Evolutionary conservation across 148 eudicot species (phyloP), one percentile per base, ranked within the genome.

Genomic region (Cornus controversa): DNA sequence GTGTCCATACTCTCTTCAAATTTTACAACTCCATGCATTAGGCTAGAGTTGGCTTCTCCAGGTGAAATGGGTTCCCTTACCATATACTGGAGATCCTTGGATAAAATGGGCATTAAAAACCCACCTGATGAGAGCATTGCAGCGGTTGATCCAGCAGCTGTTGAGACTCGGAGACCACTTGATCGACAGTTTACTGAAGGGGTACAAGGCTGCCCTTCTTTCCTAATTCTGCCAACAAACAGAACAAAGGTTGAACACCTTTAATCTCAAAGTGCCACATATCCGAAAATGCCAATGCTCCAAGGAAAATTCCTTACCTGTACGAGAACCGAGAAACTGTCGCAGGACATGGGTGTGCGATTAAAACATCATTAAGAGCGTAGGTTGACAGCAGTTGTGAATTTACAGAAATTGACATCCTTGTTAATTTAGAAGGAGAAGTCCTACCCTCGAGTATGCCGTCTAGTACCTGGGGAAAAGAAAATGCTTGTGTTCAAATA

Each of bases 61-160:
- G 88, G 86, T 66, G 80, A 70, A 73, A 90, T 87, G 73, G 97
- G 98, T 82, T 96, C 99, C 74, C 99, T 85, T 50, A 96, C 97
- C 84, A 93, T 88, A 63, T 95, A 96, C 69, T 96, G 99, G 67
- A 96, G 94, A 73, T 96, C 98, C 81, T 85, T 86, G 14, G 98
- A 91, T 72, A 89, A 77, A 57, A 90, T 83, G 27, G 90, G 99
- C 99, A 96, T 96, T 23, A 76, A 70, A 63, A 80, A 91, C 66
- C 99, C 99, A 83, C 99, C 99, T 0, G 97, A 90, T 23, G 99
- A 96, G 25, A 80, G 94, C 92, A 93, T 96, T 4, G 98, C 99
- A 81, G 99, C 98, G 2, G 98, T 87, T 77, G 99, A 96, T 81
- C 99, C 99, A 18, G 97, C 91, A 27, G 97, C 94, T 67, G 99